A percentile compares a stretch with the other conserved stretches of the same genome.
Evolutionary conservation across 1,284 basidiomycete genomes (phyloP).

Genomic region (Tilletia walkeri): DNA sequence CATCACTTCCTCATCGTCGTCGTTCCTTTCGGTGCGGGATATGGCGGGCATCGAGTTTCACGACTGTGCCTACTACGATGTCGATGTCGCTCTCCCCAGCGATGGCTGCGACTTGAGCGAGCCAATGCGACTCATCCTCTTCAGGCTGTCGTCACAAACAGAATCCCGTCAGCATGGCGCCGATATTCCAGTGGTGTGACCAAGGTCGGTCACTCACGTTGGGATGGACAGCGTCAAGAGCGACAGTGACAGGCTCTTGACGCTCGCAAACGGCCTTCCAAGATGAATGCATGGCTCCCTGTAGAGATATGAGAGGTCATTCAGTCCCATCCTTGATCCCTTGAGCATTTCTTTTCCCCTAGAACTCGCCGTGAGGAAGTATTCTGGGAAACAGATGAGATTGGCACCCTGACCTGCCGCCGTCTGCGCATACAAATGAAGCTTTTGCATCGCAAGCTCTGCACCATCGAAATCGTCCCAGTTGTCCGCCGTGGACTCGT

Average conservation of each 20-base stretch:
- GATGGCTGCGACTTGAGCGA: constrained; percentile 31
- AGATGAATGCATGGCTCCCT: constrained; percentile 21
- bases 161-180: no score
- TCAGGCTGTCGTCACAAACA: constrained; percentile 17
- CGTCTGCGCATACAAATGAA: not conserved
- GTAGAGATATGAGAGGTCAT: constrained; percentile 16
- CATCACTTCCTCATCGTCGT: constrained; percentile 32
- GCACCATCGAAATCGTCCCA: not conserved
- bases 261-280: not conserved
- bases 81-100: constrained; percentile 41
- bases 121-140: constrained; percentile 36
- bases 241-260: not conserved
- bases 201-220: not conserved
- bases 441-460: not conserved
- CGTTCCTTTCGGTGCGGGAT: constrained; percentile 15
- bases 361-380: constrained; percentile 37
- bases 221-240: not conserved
- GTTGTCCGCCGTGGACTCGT: not conserved
- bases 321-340: constrained; percentile 37
- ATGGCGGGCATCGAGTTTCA: constrained; percentile 38
- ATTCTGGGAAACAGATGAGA: constrained; percentile 52
- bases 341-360: not conserved
- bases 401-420: constrained; percentile 34
- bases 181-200: no score
- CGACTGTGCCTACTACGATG: constrained; percentile 52